phyloP scores from a whole-genome alignment of 2,329 filamentous ascomycete genomes.

The Neonectria punicea region DNA sequence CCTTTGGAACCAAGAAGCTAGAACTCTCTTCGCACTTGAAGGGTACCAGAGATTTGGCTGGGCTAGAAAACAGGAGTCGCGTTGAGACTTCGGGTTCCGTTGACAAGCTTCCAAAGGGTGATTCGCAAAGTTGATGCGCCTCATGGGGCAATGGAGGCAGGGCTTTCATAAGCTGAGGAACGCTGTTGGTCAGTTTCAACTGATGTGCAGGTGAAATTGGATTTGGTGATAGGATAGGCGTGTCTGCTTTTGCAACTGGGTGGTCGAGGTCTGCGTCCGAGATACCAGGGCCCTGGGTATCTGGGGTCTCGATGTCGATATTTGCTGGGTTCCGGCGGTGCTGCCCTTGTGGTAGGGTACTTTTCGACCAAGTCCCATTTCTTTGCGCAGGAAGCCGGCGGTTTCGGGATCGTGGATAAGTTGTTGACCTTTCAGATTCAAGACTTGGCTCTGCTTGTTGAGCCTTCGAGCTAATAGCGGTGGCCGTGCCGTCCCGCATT shows the following conservation, averaged over 20 bases:
- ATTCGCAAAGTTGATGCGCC: constrained; percentile 12
- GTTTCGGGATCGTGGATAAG: constrained; percentile 2
- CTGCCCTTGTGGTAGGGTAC: constrained; percentile 18
- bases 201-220: constrained; percentile 59
- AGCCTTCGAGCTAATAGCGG: not conserved
- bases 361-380: not conserved
- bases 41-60: constrained; percentile 14
- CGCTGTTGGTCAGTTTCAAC: constrained; percentile 60
- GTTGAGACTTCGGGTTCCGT: constrained; percentile 21
- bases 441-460: not conserved
- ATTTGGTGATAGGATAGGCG: constrained; percentile 57
- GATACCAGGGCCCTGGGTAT: not conserved
- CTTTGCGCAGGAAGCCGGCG: constrained; percentile 1
- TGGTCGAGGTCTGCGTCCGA: not conserved
- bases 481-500: constrained; percentile 23
- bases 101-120: constrained; percentile 1
- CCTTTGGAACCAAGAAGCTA: constrained; percentile 3
- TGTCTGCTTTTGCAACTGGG: constrained; percentile 25
- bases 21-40: constrained; percentile 5
- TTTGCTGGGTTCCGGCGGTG: constrained; percentile 44
- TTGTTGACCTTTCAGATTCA: not conserved
- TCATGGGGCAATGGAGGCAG: constrained; percentile 57
- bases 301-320: constrained; percentile 31
- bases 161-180: constrained; percentile 64
- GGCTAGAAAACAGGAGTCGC: constrained; percentile 27